phyloP scores from a whole-genome alignment of 2,329 filamentous ascomycete genomes.

The Botrytis hyacinthi region DNA sequence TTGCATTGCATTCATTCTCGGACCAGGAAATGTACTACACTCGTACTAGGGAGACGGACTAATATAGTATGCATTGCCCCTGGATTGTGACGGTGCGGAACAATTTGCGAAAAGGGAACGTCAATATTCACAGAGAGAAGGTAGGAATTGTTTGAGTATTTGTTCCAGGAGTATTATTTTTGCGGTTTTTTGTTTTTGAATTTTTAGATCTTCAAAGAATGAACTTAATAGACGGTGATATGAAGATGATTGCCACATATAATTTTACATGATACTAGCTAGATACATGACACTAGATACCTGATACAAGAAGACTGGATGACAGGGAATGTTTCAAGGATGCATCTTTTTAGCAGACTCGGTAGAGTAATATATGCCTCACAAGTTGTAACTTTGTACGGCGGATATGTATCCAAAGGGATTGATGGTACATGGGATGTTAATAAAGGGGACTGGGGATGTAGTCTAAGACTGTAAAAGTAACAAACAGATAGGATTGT shows the following conservation, averaged over 20 bases:
- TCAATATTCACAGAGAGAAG: background rate
- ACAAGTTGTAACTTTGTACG: too few relatives aligned
- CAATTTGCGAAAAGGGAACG: background rate
- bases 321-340: conserved; percentile 3
- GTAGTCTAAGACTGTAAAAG: background rate
- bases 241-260: background rate
- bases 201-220: too few relatives aligned
- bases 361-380: conserved; percentile 9
- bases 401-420: background rate
- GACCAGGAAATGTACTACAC: background rate
- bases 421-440: background rate
- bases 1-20: background rate
- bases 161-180: background rate
- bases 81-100: conserved; percentile 8
- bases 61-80: background rate
- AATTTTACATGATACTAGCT: background rate
- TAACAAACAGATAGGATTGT: background rate
- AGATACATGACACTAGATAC: background rate
- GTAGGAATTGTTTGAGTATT: too few relatives aligned
- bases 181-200: background rate
- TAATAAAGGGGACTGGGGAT: background rate
- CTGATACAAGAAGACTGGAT: background rate
- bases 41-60: background rate
- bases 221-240: background rate
- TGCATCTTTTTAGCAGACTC: background rate